Percentiles rank a stretch among this genome's conserved stretches.
Conservation (phyloP, 2,329 filamentous ascomycete genomes). For the Verticillium albo-atrum region DNA sequence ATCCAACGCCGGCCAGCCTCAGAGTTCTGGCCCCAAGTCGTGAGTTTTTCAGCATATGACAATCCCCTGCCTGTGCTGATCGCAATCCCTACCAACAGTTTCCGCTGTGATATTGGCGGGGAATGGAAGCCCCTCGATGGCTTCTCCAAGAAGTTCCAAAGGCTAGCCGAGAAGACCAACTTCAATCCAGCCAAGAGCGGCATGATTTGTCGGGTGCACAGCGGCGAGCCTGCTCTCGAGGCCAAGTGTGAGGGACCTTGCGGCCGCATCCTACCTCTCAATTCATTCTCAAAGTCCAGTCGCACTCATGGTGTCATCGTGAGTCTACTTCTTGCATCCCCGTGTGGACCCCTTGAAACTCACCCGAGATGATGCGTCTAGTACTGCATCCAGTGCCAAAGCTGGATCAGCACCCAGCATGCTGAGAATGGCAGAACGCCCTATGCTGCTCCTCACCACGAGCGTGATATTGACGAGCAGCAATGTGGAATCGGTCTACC, state of each 20-base stretch:
- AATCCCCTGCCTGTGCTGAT: no score
- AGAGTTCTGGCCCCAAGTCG: neutral
- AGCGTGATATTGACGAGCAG: constrained; percentile 3
- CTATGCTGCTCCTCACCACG: constrained; percentile 3
- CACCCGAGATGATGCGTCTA: constrained; percentile 8
- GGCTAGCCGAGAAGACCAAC: constrained; percentile 15
- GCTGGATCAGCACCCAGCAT: constrained; percentile 28
- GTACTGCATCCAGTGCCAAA: constrained; percentile 28
- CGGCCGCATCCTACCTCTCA: constrained; percentile 16
- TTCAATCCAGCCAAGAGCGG: constrained; percentile 25
- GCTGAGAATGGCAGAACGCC: constrained; percentile 19
- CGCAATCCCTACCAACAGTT: neutral
- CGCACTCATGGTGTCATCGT: constrained; percentile 23
- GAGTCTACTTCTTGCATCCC: constrained; percentile 7
- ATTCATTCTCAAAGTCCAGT: constrained; percentile 24
- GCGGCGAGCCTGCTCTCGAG: constrained; percentile 17
- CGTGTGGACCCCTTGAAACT: neutral
- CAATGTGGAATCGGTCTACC: neutral
- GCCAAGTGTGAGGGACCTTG: constrained; percentile 26
- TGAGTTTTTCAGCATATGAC: neutral
- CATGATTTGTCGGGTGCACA: constrained; percentile 31
- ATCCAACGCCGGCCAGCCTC: neutral
- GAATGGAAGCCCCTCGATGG: constrained; percentile 26
- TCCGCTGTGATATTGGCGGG: constrained; percentile 25
- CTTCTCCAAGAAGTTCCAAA: constrained; percentile 28